These are phyloP conservation scores for Nepenthes gracilis DNA, from an alignment of 148 eudicot species.

Conservation along the genomic window DNA sequence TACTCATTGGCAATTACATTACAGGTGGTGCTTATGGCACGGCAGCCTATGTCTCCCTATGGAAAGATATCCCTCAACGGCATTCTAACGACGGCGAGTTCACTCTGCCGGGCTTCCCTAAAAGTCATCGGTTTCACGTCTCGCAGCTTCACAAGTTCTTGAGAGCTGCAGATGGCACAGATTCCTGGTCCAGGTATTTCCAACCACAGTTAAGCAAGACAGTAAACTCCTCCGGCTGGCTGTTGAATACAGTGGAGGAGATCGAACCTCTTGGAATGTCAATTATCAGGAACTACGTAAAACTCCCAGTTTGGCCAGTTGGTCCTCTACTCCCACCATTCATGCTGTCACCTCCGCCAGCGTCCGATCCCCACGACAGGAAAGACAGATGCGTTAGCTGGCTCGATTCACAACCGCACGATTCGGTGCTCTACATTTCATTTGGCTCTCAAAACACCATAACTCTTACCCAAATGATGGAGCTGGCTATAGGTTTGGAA, in stretches of 20 bases:
- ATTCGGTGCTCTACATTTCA: constrained; percentile 59
- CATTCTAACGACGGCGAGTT: constrained; percentile 30
- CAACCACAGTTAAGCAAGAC: constrained; percentile 34
- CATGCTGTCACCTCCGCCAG: constrained; percentile 4
- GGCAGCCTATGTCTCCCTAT: constrained; percentile 39
- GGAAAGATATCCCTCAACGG: constrained; percentile 66
- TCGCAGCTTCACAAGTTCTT: constrained; percentile 41
- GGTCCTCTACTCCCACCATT: constrained; percentile 46
- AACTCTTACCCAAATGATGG: constrained; percentile 61
- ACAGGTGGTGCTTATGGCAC: constrained; percentile 71
- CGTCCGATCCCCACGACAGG: constrained; percentile 5
- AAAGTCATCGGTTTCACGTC: constrained; percentile 23
- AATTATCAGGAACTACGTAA: constrained; percentile 22
- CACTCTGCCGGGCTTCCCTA: constrained; percentile 52
- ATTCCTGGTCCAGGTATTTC: constrained; percentile 51
- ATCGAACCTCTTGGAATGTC: constrained; percentile 58
- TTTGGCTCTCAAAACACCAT: constrained; percentile 84
- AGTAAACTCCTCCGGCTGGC: constrained; percentile 32
- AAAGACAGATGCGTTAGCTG: constrained; percentile 32
- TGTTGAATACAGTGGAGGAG: constrained; percentile 58
- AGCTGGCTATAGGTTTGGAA: constrained; percentile 58
- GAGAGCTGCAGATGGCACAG: constrained; percentile 45
- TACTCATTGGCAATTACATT: background rate
- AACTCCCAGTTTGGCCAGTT: constrained; percentile 48
- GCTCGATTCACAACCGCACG: constrained; percentile 24